Base-by-base conservation (phyloP, 208 protist genomes). In the Endotrypanum monterogeii region DNA sequence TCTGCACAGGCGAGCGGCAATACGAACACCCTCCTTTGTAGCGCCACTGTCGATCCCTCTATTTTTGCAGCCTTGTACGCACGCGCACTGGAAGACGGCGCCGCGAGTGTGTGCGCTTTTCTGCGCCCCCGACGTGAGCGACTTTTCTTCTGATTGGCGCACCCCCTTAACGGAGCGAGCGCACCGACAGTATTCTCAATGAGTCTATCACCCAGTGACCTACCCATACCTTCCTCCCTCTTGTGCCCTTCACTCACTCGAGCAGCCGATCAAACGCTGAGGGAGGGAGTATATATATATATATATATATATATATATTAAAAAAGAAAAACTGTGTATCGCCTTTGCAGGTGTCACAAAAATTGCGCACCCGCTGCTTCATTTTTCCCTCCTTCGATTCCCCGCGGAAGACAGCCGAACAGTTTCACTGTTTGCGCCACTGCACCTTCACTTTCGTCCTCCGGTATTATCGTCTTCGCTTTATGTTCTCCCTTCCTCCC, bases 31-130 rank as follows among this genome's bases (percentile, higher is more conserved):
- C 74, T 76, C 44, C 69, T 81, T 55, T 73, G 71, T 32, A 67
- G 71, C 20, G 46, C 71, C 52, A 88, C 83, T 5, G 30, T 91
- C 5, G 89, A 94, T 44, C 85, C 85, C 3, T 62, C 73, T 6
- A 80, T 94, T 6, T 88, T 88, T 51, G 83, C 87, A 0, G 86
- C 84, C 44, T 12, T 95, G 12, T 95, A 89, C 79, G 55, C 58
- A 3, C 74, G 68, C 20, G 91, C 91, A 5, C 65, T 86, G 55
- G 86, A 89, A 58, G 87, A 80, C 20, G 91, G 91, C 2, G 83
- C 79, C 60, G 81, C 83, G n/a, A 67, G 73, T 28, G 80, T 95
- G 28, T 93, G 89, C 73, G 76, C 83, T 3, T 76, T 85, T 44
- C 69, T 95, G 39, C 85, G 89, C 0, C 54, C 65, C 14, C 82